These are phyloP conservation scores for Marasmius fiardii DNA, from an alignment of 1,284 basidiomycete species.

Conservation along the genomic window DNA sequence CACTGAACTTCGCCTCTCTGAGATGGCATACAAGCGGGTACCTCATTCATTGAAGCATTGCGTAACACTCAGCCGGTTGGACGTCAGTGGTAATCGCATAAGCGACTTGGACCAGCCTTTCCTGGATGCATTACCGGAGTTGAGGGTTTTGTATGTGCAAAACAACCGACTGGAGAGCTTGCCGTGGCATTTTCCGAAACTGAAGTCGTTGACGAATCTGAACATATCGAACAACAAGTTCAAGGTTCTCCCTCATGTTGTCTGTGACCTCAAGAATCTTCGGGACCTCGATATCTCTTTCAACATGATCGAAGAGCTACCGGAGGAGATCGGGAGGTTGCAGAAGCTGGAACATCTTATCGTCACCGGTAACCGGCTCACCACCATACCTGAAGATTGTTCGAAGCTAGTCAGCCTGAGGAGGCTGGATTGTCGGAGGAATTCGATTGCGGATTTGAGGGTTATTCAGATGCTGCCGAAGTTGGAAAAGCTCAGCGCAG, in stretches of 20 bases:
- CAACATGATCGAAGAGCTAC: slow-evolving; percentile 85
- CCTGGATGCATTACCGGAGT: slow-evolving; percentile 74
- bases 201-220: slow-evolving; percentile 73
- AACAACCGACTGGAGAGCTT: slow-evolving; percentile 92
- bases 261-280: slow-evolving; percentile 75
- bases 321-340: slow-evolving; percentile 77
- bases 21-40: slow-evolving; percentile 94
- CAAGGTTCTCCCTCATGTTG: slow-evolving; percentile 70
- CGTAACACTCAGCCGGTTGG: slow-evolving; percentile 76
- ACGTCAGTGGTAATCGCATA: slow-evolving; percentile 93
- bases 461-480: slow-evolving; percentile 68
- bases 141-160: slow-evolving; percentile 78
- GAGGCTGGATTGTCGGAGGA: slow-evolving; percentile 81
- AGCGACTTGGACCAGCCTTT: slow-evolving; percentile 85
- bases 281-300: slow-evolving; percentile 93
- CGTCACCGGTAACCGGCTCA: slow-evolving; percentile 86
- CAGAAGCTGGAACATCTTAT: slow-evolving; percentile 73
- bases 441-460: slow-evolving; percentile 75
- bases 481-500: slow-evolving; percentile 68
- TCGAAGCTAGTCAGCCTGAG: slow-evolving; percentile 60
- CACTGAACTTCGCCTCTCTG: slow-evolving; percentile 84
- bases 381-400: slow-evolving; percentile 72
- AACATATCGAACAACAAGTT: slow-evolving; percentile 99
- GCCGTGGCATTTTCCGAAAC: slow-evolving; percentile 80
- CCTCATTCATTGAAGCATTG: slow-evolving; percentile 83